Evolutionary conservation across 2,329 filamentous ascomycete genomes (phyloP), one percentile per base, ranked within the genome.

Genomic region (Delphinella strobiligena): DNA sequence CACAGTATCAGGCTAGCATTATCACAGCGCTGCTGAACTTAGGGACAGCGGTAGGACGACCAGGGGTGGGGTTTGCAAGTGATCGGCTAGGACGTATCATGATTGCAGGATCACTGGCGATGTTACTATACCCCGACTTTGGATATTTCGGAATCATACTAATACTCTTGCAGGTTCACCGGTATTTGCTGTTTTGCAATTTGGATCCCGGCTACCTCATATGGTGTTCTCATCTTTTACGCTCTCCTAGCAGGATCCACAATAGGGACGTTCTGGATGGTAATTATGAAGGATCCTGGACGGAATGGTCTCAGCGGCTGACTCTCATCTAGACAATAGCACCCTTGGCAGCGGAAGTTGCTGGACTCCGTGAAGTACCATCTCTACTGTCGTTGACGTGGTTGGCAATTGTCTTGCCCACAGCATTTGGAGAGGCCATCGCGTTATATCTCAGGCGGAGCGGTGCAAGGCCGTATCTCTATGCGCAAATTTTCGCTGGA

Each of bases 241-340:
- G 58, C 60, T 0, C 44, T 71, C 7, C 22, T 66, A 0, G 53
- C 54, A 38, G 69, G 69, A 2, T 60, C 61, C 4, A 61, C 66
- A 5, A 49, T 67, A 19, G 68, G 69, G 0, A 59, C 64, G 0
- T 69, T 68, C 45, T 72, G 68, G 66, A 63, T 63, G 53, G 60
- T 61, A 42, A 40, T 48, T 48, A 32, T 27, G 14, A n/a, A 10
- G 22, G 12, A 44, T 36, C 31, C 27, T 37, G 17, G 29, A 18
- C n/a, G 9, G 5, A 19, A 27, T 37, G 30, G 39, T 14, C 38
- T 5, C 22, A 27, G 22, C 22, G 22, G 15, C 40, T 24, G 36
- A 37, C 31, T 10, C 45, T 19, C 24, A 32, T 36, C 17, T 36
- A 59, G 55, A 60, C 61, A 9, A 56, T 65, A 37, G 57, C 55